A percentile compares a stretch with the other conserved stretches of the same genome.
Conservation (phyloP, 139 green algal genomes). For the Chlamydomonas sp. region DNA sequence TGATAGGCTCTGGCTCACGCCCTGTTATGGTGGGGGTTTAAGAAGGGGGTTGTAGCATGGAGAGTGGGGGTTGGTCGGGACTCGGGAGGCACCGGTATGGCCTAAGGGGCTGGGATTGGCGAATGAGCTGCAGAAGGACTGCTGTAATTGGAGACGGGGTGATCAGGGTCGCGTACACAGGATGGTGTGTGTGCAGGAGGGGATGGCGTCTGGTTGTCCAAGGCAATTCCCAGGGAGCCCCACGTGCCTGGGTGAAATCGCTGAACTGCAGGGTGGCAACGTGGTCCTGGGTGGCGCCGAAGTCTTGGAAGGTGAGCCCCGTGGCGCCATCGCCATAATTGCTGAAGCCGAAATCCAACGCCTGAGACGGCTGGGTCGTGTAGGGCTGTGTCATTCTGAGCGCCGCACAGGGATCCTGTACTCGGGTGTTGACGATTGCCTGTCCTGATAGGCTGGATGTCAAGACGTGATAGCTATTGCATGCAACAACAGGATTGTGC, state of each 20-base stretch:
- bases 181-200: too few species aligned
- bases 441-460: too few species aligned
- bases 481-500: too few species aligned
- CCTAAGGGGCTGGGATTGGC: neutral
- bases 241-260: constrained; percentile 30
- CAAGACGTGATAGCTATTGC: too few species aligned
- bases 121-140: neutral
- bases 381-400: constrained; percentile 23
- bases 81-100: neutral
- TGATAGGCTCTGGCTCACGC: constrained; percentile 31
- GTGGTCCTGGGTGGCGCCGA: constrained; percentile 38
- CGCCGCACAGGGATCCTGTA: too few species aligned
- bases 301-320: constrained; percentile 45
- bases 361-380: constrained; percentile 25
- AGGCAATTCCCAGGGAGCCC: neutral
- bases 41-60: neutral
- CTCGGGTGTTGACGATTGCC: too few species aligned
- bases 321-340: neutral
- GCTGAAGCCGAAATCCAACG: constrained; percentile 4
- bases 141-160: neutral
- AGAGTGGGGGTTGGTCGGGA: neutral
- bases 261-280: constrained; percentile 23
- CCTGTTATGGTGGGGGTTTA: neutral
- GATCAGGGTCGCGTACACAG: neutral
- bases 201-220: neutral